Evolutionary conservation across 1,139 yeast genomes (phyloP), one percentile per base, ranked within the genome.

Genomic region (Wickerhamomyces sp.): DNA sequence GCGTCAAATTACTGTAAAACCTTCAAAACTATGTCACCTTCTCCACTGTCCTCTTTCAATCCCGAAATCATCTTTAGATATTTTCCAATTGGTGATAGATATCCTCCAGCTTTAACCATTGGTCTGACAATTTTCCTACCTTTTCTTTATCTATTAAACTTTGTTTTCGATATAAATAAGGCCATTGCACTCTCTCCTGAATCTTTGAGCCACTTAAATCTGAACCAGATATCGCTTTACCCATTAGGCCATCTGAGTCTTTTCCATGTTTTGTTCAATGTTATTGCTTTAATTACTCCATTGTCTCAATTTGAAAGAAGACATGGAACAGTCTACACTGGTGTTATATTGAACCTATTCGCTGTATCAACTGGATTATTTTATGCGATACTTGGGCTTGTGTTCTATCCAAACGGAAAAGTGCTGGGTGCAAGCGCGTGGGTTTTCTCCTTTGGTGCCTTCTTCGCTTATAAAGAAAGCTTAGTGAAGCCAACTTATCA

Each of bases 291-390:
- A 34, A 63, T 70, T 38, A 64, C 78, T 0, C 88, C 90, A 6
- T 64, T 89, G 56, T 66, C 85, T 24, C 68, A 74, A 39, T 89
- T 81, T 61, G 97, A 90, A 64, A 67, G 70, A 39, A 61, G 66
- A 22, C 84, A 88, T 52, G 97, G 97, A 9, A 89, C 97, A 0
- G 81, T 90, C 1, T 78, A 86, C 58, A 85, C 97, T 3, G 97
- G 95, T 2, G 70, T 90, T 38, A 81, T 89, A 17, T 67, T 90
- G 43, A 87, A 88, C 59, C 48, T 85, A 21, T 63, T 84, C 41
- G 84, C 96, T 0, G 81, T 83, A 1, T 62, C 78, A 8, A 73
- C 92, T 1, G 96, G 85, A 5, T 57, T 89, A 19, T 75, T 77
- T 24, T 86, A 78, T 63, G 76, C 86, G 53, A 8, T 77, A 4